phyloP scores from a whole-genome alignment of 345 rosid species.

The Laguncularia racemosa region DNA sequence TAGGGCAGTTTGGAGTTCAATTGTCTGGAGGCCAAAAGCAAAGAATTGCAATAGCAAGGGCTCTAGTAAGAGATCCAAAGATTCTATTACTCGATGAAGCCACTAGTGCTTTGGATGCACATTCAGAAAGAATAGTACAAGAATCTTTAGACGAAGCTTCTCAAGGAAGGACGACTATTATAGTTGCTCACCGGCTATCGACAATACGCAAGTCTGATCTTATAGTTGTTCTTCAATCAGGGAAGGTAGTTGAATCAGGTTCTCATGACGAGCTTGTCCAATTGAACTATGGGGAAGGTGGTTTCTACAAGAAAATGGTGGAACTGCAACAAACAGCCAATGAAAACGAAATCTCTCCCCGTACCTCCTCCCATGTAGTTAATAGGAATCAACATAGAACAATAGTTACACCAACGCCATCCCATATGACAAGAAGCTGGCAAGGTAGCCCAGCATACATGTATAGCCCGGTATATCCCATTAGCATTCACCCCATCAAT shows the following conservation, averaged over 20 bases:
- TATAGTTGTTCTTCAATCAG: constrained; percentile 34
- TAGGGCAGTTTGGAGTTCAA: constrained; percentile 43
- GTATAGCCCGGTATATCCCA: constrained; percentile 25
- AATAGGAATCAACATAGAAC: not conserved
- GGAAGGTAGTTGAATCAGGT: constrained; percentile 41
- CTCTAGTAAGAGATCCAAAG: constrained; percentile 42
- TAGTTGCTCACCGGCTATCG: constrained; percentile 44
- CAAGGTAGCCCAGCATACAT: constrained; percentile 20
- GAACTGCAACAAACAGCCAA: constrained; percentile 23
- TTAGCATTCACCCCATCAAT: constrained; percentile 11
- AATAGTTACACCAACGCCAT: constrained; percentile 3
- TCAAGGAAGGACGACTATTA: constrained; percentile 39
- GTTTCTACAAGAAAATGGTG: constrained; percentile 35
- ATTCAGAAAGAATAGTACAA: constrained; percentile 41
- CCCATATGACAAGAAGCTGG: constrained; percentile 15
- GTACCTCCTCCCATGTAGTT: constrained; percentile 5
- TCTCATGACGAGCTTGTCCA: constrained; percentile 40
- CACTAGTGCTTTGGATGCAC: constrained; percentile 47
- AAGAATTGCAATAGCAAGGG: constrained; percentile 53
- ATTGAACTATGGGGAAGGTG: constrained; percentile 24
- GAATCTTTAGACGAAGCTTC: constrained; percentile 45
- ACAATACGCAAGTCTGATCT: constrained; percentile 33
- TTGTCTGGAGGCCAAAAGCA: constrained; percentile 58
- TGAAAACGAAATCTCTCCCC: constrained; percentile 9
- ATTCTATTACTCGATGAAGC: constrained; percentile 40